Percentiles rank a stretch among this genome's conserved stretches.
Conservation (phyloP, 169 alveolate species). For the Plasmodium fragile region DNA sequence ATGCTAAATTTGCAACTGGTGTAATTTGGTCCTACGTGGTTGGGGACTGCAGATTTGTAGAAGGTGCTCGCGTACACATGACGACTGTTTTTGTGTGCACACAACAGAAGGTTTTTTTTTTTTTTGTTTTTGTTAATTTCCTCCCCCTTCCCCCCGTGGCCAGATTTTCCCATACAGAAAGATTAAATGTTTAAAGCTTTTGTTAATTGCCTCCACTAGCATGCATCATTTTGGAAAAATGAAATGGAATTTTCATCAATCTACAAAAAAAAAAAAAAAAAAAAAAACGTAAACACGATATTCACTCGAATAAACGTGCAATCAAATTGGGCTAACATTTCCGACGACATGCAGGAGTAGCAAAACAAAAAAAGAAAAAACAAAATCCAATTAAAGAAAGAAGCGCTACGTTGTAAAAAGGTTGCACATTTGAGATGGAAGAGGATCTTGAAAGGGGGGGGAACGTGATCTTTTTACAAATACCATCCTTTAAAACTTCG, state of each 20-base stretch:
- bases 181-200: not conserved
- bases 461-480: not conserved
- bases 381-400: not conserved
- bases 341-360: not conserved
- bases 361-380: not conserved
- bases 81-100: not conserved
- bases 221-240: not conserved
- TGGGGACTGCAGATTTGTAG: not conserved
- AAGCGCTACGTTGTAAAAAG: not conserved
- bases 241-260: not conserved
- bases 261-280: not conserved
- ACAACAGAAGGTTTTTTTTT: not conserved
- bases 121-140: not conserved
- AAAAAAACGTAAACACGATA: not conserved
- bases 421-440: not conserved
- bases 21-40: not conserved
- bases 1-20: slow-evolving; percentile 43
- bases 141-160: not conserved
- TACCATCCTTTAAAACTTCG: not conserved
- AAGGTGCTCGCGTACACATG: not conserved
- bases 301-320: not conserved
- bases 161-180: not conserved
- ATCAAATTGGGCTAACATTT: not conserved
- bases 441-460: not conserved
- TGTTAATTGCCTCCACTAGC: not conserved